Base-by-base conservation (phyloP, 768 basidiomycete genomes). In the Hygrocybe coccinea region DNA sequence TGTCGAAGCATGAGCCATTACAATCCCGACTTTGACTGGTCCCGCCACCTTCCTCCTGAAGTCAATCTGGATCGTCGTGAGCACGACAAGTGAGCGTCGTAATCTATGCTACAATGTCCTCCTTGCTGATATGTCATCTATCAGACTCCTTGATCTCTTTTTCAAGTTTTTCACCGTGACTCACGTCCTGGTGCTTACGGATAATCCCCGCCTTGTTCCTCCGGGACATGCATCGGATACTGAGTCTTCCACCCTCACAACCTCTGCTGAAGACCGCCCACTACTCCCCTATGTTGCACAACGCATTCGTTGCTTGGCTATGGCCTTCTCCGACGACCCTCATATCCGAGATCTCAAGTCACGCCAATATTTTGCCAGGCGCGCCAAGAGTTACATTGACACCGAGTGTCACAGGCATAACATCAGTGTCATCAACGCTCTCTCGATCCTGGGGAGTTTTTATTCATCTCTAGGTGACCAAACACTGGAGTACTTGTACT, bases 241-340 rank as follows among this genome's bases (percentile, higher is more conserved):
- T 79, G 11, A 69, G 61, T 44, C 65, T 65, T 2, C 75, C 77
- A 1, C 60, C 65, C 41, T 69, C 71, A 0, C 70, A 76, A 37
- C 56, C 67, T 6, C 64, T 72, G 15, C 76, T 76, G 1, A 77
- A 77, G 56, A 76, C 77, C 0, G 67, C 79, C 1, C 84, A 87
- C 59, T 88, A 87, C 66, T 85, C 84, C 1, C 84, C 86, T 0
- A 82, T 87, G 79, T 74, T 87, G 6, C 86, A 88, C 68, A 88
- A 88, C 59, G 76, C 84, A 1, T 73, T 85, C 2, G 67, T 88
- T 4, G 71, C 78, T 0, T 79, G 21, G 77, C 71, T 2, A 63
- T 71, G 5, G 75, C 74, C 0, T 76, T 78, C 39, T 72, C 76
- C 1, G 78, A 79, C 37, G 75, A 78, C 22, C 75, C 74, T 6